These are phyloP conservation scores for Beauveria australis DNA, from an alignment of 2,329 filamentous ascomycete species.

Conservation along the genomic window DNA sequence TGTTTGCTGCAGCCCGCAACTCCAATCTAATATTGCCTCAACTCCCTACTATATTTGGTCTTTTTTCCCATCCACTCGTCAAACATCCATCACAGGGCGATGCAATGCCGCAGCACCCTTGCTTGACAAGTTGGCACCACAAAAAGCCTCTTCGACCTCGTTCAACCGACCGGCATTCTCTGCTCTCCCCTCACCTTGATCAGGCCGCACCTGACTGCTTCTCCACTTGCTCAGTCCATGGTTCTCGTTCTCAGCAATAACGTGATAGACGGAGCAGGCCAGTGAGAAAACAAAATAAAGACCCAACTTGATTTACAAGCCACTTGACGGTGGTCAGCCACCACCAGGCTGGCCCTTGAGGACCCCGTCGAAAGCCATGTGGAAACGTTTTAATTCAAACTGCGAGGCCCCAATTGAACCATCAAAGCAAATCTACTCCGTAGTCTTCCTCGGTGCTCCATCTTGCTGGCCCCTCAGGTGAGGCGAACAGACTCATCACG, in stretches of 20 bases:
- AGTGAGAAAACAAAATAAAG: too few species aligned
- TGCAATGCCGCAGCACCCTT: too few species aligned
- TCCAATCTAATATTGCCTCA: too few species aligned
- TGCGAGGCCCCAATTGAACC: neutral
- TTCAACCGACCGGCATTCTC: neutral
- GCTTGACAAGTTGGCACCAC: neutral
- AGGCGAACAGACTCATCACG: slow-evolving; percentile 2
- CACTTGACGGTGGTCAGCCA: neutral
- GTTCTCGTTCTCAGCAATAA: too few species aligned
- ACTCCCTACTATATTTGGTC: too few species aligned
- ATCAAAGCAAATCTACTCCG: neutral
- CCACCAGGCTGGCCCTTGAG: neutral
- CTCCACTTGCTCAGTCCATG: too few species aligned
- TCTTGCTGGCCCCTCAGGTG: neutral
- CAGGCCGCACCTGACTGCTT: too few species aligned
- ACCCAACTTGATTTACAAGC: too few species aligned
- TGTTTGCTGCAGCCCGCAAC: too few species aligned
- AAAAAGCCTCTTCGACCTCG: neutral
- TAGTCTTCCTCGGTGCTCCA: neutral
- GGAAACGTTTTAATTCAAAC: neutral
- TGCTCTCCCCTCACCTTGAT: neutral
- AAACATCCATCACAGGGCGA: too few species aligned
- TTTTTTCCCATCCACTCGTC: too few species aligned
- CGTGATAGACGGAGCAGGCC: too few species aligned
- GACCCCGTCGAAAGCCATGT: neutral